Conservation (phyloP, 768 basidiomycete species). For the Rickenella mellea region DNA sequence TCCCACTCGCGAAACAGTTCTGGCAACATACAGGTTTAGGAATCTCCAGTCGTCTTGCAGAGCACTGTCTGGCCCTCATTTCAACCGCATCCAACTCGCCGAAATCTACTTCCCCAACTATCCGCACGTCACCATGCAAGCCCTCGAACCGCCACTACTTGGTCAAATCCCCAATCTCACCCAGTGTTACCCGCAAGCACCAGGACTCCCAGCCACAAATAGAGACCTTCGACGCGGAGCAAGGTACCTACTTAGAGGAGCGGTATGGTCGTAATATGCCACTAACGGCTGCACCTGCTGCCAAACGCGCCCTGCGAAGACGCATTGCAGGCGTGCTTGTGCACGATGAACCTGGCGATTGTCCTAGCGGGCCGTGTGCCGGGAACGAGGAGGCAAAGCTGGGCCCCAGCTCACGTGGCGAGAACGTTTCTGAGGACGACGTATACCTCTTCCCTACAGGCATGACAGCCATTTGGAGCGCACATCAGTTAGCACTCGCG, state of each 20-base stretch:
- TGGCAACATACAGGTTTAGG: conserved; percentile 95
- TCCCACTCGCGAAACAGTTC: conserved; percentile 72
- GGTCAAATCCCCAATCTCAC: conserved; percentile 19
- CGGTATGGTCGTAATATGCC: conserved; percentile 90
- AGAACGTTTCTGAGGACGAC: conserved; percentile 69
- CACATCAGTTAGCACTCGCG: conserved; percentile 61
- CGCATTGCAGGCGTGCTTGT: conserved; percentile 83
- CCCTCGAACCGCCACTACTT: conserved; percentile 52
- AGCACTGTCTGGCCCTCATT: conserved; percentile 68
- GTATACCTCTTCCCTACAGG: conserved; percentile 84
- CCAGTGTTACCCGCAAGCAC: conserved; percentile 5
- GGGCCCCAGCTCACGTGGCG: conserved; percentile 59
- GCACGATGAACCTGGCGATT: conserved; percentile 31
- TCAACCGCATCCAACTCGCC: conserved; percentile 28
- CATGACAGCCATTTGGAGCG: conserved; percentile 92
- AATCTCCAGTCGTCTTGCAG: conserved; percentile 81
- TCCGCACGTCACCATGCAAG: conserved; percentile 22
- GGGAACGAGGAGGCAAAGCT: conserved; percentile 36
- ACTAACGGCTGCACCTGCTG: conserved; percentile 56
- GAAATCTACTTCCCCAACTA: conserved; percentile 13
- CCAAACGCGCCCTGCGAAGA: conserved; percentile 80
- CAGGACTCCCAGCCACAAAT: too few relatives aligned
- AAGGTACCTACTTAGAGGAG: conserved; percentile 78
- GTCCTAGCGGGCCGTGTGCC: conserved; percentile 18
- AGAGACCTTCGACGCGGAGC: conserved; percentile 56